Evolutionary conservation across 2,329 filamentous ascomycete species (phyloP).

Genomic region (Diplocarpon mali): DNA sequence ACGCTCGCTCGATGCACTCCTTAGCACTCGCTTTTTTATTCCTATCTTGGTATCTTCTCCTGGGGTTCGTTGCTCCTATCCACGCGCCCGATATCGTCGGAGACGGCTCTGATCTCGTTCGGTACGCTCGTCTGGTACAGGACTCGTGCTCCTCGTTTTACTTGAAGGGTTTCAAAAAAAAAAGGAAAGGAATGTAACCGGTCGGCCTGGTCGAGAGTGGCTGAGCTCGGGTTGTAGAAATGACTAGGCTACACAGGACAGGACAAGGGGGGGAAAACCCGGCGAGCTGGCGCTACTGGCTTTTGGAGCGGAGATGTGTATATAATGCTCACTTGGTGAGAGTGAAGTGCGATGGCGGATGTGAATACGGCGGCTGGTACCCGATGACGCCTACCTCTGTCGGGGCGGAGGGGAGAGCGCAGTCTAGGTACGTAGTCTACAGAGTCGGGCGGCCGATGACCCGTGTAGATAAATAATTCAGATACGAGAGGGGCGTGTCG

Average conservation of each 20-base stretch:
- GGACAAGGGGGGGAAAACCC: background rate
- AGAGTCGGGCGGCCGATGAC: no score
- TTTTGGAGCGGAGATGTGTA: background rate
- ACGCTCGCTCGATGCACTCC: constrained; percentile 8
- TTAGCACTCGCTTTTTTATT: constrained; percentile 7
- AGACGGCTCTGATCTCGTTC: constrained; percentile 1
- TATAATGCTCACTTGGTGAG: constrained; percentile 1
- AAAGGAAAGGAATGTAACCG: no score
- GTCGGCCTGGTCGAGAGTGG: no score
- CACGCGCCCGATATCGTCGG: background rate
- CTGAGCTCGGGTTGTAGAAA: background rate
- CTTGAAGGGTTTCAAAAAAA: no score
- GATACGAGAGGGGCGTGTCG: no score
- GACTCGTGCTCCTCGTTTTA: no score
- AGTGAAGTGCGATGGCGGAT: background rate
- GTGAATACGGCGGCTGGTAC: constrained; percentile 25
- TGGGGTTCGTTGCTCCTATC: background rate
- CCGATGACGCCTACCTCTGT: constrained; percentile 9
- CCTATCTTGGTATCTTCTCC: background rate
- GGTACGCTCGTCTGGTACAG: background rate
- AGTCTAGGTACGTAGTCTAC: constrained; percentile 19
- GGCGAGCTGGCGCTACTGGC: constrained; percentile 1
- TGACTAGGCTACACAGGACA: background rate
- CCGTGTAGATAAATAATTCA: no score
- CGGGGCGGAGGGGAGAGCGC: constrained; percentile 23